These are phyloP conservation scores for Ceratobasidium theobromae DNA, from an alignment of 1,284 basidiomycete genomes.

Conservation along the genomic window DNA sequence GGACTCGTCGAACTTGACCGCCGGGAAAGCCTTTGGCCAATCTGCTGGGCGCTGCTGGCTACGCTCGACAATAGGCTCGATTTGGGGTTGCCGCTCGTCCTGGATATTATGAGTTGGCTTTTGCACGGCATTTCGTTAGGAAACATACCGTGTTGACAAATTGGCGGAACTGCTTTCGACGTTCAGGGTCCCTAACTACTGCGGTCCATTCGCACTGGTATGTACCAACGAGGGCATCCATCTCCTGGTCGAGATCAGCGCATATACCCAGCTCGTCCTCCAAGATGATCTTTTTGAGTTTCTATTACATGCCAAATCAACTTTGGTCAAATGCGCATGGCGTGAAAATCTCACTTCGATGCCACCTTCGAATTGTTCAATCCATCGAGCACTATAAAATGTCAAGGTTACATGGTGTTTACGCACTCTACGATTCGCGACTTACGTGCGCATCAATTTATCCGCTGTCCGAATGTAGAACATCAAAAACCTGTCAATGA, in stretches of 20 bases:
- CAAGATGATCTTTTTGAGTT: slow-evolving; percentile 64
- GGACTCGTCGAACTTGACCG: slow-evolving; percentile 50
- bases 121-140: not conserved
- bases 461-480: slow-evolving; percentile 76
- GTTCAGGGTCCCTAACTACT: slow-evolving; percentile 59
- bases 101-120: slow-evolving; percentile 33
- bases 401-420: slow-evolving; percentile 7
- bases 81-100: slow-evolving; percentile 53
- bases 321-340: too few relatives aligned
- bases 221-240: slow-evolving; percentile 65
- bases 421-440: not conserved
- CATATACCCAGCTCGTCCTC: slow-evolving; percentile 80
- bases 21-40: slow-evolving; percentile 62
- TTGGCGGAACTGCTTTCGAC: slow-evolving; percentile 62
- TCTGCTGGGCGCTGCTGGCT: slow-evolving; percentile 68
- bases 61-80: slow-evolving; percentile 62
- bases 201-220: slow-evolving; percentile 73
- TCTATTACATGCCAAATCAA: slow-evolving; percentile 41
- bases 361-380: slow-evolving; percentile 71
- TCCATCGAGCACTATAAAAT: slow-evolving; percentile 71
- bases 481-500: slow-evolving; percentile 71
- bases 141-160: slow-evolving; percentile 61
- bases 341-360: slow-evolving; percentile 51
- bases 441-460: slow-evolving; percentile 47
- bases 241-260: slow-evolving; percentile 66